Percentiles rank a stretch among this genome's conserved stretches.
Evolutionary conservation across 1,284 basidiomycete genomes (phyloP).

Genomic region (Sporisorium exsertum): DNA sequence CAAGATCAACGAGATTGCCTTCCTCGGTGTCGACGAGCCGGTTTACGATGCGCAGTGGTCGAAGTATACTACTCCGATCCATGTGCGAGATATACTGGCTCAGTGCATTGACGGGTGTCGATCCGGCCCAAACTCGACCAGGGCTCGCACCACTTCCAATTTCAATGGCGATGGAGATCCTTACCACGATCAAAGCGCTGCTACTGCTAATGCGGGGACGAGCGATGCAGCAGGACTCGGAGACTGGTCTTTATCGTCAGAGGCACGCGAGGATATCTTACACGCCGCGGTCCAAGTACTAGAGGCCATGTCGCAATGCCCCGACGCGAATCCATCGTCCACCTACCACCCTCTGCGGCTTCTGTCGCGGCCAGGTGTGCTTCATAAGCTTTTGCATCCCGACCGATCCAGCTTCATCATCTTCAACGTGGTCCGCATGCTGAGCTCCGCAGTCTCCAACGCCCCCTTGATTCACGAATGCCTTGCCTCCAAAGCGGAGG

Average conservation of each 20-base stretch:
- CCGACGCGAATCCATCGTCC: slow-evolving; percentile 11
- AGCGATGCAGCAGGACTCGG: neutral
- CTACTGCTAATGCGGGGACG: neutral
- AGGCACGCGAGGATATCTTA: slow-evolving; percentile 36
- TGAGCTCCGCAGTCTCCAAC: slow-evolving; percentile 28
- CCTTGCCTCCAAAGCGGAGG: slow-evolving; percentile 23
- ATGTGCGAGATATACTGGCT: slow-evolving; percentile 33
- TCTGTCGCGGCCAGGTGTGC: slow-evolving; percentile 24
- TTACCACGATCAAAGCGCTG: neutral
- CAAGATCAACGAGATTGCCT: slow-evolving; percentile 19
- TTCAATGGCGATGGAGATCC: neutral
- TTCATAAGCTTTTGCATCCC: slow-evolving; percentile 42
- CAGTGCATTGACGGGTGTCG: slow-evolving; percentile 43
- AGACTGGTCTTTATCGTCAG: slow-evolving; percentile 17
- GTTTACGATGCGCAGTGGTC: slow-evolving; percentile 2
- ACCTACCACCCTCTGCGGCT: slow-evolving; percentile 25
- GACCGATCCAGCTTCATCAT: slow-evolving; percentile 27
- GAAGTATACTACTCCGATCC: slow-evolving; percentile 23
- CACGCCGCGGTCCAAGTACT: slow-evolving; percentile 27
- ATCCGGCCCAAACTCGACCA: neutral
- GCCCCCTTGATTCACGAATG: slow-evolving; percentile 42
- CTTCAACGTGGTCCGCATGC: slow-evolving; percentile 28
- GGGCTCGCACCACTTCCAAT: neutral
- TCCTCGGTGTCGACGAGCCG: slow-evolving; percentile 11
- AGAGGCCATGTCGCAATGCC: slow-evolving; percentile 26